These are phyloP conservation scores for Cutaneotrichosporon cutaneum DNA, from an alignment of 1,284 basidiomycete genomes.

Conservation along the genomic window DNA sequence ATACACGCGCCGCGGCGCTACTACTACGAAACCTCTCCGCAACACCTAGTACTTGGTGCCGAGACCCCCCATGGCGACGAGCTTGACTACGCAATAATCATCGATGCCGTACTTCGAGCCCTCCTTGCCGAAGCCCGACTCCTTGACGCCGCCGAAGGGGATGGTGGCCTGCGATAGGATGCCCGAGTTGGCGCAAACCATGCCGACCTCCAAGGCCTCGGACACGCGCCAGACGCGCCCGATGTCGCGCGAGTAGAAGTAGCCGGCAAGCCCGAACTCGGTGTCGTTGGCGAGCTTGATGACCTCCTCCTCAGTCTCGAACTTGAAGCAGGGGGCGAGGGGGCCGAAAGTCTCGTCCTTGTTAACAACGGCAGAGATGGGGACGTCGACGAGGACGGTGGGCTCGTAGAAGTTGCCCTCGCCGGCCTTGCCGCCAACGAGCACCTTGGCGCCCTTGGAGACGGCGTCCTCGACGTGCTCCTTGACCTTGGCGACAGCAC, in stretches of 20 bases:
- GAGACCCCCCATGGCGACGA: slow-evolving; percentile 19
- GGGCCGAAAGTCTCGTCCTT: slow-evolving; percentile 89
- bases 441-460: slow-evolving; percentile 76
- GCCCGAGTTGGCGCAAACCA: slow-evolving; percentile 72
- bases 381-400: slow-evolving; percentile 82
- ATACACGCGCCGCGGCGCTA: slow-evolving; percentile 3
- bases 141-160: slow-evolving; percentile 80
- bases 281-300: slow-evolving; percentile 79
- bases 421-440: slow-evolving; percentile 74
- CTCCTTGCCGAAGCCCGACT: slow-evolving; percentile 53
- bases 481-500: slow-evolving; percentile 82
- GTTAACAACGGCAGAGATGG: slow-evolving; percentile 60
- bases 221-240: slow-evolving; percentile 94
- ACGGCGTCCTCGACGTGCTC: slow-evolving; percentile 86
- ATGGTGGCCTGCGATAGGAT: slow-evolving; percentile 64
- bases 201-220: slow-evolving; percentile 91
- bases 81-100: slow-evolving; percentile 42
- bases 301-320: slow-evolving; percentile 91
- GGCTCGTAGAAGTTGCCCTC: slow-evolving; percentile 74
- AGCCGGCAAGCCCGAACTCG: slow-evolving; percentile 82
- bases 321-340: slow-evolving; percentile 62
- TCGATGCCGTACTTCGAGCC: slow-evolving; percentile 52
- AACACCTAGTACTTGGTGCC: slow-evolving; percentile 20
- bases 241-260: slow-evolving; percentile 88
- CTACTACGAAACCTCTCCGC: neutral